Evolutionary conservation across 2,329 filamentous ascomycete genomes (phyloP).

Genomic region (Drechslerella stenobrocha): DNA sequence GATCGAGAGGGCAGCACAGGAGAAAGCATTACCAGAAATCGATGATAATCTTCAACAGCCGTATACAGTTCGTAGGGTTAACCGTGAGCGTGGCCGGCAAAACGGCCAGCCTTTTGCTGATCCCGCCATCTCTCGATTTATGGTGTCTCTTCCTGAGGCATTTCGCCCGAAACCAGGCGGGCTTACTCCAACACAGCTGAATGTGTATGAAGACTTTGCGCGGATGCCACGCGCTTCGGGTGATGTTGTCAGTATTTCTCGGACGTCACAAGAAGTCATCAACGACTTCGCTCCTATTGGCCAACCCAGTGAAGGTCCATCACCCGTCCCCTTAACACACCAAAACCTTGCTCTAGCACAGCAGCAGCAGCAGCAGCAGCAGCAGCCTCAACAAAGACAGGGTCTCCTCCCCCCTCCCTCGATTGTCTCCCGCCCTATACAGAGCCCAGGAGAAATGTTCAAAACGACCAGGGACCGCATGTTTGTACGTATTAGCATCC

Average conservation of each 20-base stretch:
- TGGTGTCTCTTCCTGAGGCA: conserved; percentile 88
- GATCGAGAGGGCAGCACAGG: conserved; percentile 93
- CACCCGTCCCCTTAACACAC: conserved; percentile 54
- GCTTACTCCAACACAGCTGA: conserved; percentile 86
- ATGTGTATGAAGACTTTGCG: conserved; percentile 95
- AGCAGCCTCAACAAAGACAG: conserved; percentile 53
- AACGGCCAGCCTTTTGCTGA: conserved; percentile 85
- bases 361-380: conserved; percentile 61
- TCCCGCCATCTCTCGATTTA: conserved; percentile 81
- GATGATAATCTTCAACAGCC: conserved; percentile 87
- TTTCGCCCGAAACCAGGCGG: conserved; percentile 83
- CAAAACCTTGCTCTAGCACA: conserved; percentile 66
- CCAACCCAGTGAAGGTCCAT: conserved; percentile 38
- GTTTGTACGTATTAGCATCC: conserved; percentile 46
- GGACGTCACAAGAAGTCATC: conserved; percentile 64
- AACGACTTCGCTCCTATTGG: conserved; percentile 65
- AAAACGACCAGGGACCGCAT: conserved; percentile 39
- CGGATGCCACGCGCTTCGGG: conserved; percentile 70
- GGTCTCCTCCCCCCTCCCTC: conserved; percentile 56
- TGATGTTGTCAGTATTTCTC: conserved; percentile 52
- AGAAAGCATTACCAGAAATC: conserved; percentile 89
- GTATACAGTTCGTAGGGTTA: conserved; percentile 74
- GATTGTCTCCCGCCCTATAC: conserved; percentile 54
- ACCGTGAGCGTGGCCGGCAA: conserved; percentile 63
- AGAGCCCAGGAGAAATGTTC: conserved; percentile 55